These are phyloP conservation scores for Triangularia verruculosa DNA, from an alignment of 2,329 filamentous ascomycete genomes.

Conservation along the genomic window DNA sequence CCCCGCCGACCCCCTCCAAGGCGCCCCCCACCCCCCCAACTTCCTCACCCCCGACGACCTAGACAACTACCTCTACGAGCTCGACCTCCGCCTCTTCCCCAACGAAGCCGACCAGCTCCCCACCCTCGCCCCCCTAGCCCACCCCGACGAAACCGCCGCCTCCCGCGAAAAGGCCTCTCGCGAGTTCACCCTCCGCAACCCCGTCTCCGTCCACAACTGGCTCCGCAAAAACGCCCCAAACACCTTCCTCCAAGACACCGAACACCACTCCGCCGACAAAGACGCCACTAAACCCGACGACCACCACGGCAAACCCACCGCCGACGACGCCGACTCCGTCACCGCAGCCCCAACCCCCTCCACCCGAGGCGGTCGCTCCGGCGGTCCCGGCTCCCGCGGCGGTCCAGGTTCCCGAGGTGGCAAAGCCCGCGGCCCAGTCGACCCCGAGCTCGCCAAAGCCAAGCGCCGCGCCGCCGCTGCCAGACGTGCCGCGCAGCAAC, in stretches of 20 bases:
- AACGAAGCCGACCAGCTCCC: constrained; percentile 43
- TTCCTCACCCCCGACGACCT: constrained; percentile 70
- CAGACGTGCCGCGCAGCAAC: neutral
- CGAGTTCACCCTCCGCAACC: constrained; percentile 66
- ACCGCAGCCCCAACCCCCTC: constrained; percentile 8
- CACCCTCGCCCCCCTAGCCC: constrained; percentile 49
- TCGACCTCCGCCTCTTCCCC: constrained; percentile 55
- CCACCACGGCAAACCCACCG: constrained; percentile 6
- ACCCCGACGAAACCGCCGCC: constrained; percentile 40
- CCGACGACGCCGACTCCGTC: constrained; percentile 17
- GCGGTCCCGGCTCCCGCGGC: constrained; percentile 30
- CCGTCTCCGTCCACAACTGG: constrained; percentile 94
- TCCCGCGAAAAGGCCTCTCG: constrained; percentile 36
- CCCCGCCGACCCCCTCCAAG: constrained; percentile 45
- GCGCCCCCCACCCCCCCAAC: constrained; percentile 56
- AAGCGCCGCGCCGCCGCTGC: constrained; percentile 18
- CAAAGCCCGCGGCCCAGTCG: constrained; percentile 14
- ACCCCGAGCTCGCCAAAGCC: constrained; percentile 13
- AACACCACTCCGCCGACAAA: constrained; percentile 42
- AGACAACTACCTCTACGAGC: constrained; percentile 67
- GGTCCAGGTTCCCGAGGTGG: constrained; percentile 12
- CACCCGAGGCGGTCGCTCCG: constrained; percentile 34
- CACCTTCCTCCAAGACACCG: constrained; percentile 77
- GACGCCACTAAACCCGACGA: constrained; percentile 39
- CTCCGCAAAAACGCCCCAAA: constrained; percentile 80